Conservation (phyloP, 768 basidiomycete genomes). For the Dacryopinax spathularia region DNA sequence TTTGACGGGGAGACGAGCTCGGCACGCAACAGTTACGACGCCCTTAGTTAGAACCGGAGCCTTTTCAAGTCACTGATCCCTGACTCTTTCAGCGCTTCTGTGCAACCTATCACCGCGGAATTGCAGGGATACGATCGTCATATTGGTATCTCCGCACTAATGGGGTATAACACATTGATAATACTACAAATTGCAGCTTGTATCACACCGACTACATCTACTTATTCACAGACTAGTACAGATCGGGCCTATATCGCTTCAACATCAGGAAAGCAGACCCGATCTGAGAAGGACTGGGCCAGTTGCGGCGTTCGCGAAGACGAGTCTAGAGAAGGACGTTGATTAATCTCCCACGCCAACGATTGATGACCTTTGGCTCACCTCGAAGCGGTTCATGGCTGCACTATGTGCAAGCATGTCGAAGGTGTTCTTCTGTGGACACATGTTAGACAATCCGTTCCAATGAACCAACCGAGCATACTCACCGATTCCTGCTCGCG, state of each 20-base stretch:
- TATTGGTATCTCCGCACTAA: neutral
- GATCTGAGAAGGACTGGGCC: neutral
- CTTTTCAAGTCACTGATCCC: constrained; percentile 4
- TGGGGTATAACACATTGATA: neutral
- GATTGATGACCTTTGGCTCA: too few relatives aligned
- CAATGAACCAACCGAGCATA: neutral
- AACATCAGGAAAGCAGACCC: neutral
- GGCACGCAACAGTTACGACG: neutral
- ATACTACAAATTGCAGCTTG: too few relatives aligned
- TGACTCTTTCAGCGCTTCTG: neutral
- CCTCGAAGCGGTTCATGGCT: constrained; percentile 17
- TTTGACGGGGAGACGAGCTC: neutral
- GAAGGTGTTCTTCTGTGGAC: constrained; percentile 17
- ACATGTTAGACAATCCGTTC: neutral
- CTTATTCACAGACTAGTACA: too few relatives aligned
- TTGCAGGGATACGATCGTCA: too few relatives aligned
- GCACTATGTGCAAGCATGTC: constrained; percentile 19
- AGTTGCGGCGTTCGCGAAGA: neutral
- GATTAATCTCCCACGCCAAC: too few relatives aligned
- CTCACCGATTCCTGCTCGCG: neutral
- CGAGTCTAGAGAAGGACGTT: neutral
- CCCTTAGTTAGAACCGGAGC: neutral
- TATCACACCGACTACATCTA: too few relatives aligned
- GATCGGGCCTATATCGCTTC: neutral
- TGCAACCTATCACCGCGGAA: neutral